Conservation (phyloP, 768 basidiomycete species). For the Auricularia auricula-judae region DNA sequence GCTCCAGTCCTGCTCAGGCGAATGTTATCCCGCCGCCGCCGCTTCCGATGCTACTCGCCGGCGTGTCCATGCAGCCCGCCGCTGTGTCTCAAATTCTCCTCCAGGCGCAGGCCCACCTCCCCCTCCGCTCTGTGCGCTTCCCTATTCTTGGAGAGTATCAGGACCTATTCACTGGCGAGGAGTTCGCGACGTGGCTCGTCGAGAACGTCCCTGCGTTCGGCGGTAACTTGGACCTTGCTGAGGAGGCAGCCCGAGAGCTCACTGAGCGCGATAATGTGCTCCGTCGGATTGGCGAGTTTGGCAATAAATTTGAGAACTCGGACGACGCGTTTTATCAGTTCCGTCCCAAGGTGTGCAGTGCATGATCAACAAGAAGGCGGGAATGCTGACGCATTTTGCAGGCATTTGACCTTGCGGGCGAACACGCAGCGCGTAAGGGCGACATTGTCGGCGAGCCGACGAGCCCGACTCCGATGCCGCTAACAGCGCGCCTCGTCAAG, state of each 20-base stretch:
- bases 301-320: conserved; percentile 67
- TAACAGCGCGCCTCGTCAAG: conserved; percentile 48
- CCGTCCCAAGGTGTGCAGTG: conserved; percentile 53
- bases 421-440: conserved; percentile 19
- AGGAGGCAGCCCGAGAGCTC: conserved; percentile 56
- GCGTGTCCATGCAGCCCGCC: conserved; percentile 53
- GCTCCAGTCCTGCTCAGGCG: conserved; percentile 19
- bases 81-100: conserved; percentile 59
- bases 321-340: conserved; percentile 82
- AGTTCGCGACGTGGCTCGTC: conserved; percentile 77
- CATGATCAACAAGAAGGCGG: neutral
- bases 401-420: conserved; percentile 49
- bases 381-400: conserved; percentile 12
- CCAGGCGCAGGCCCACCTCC: conserved; percentile 63
- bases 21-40: conserved; percentile 26
- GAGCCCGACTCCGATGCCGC: neutral
- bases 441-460: conserved; percentile 4
- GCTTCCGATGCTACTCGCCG: conserved; percentile 61
- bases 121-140: conserved; percentile 59
- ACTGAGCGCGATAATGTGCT: conserved; percentile 51
- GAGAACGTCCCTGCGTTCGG: conserved; percentile 68
- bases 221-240: conserved; percentile 67
- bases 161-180: conserved; percentile 81
- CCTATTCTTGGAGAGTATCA: conserved; percentile 76
- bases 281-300: conserved; percentile 65